Base-by-base conservation (phyloP, 495 filamentous ascomycete species). In the Penicillium longicatenatum region DNA sequence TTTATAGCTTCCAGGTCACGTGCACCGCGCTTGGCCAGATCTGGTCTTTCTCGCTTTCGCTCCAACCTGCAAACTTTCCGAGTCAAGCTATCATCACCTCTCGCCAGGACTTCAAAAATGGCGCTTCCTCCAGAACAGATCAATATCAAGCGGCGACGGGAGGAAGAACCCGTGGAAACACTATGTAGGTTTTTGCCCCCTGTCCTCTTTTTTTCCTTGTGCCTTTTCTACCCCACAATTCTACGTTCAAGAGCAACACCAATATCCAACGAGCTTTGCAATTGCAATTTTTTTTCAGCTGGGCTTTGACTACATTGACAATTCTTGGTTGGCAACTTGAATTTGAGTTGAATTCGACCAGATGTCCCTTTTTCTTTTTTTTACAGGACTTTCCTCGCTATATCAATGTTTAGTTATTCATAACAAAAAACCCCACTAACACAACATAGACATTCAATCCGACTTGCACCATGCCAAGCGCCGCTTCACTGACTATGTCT, bases 151-250 rank as follows among this genome's bases (percentile, higher is more conserved):
- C 75, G 82, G 19, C 79, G 79, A n/a, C 78, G 79, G 20, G 79
- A 81, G 43, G 82, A 84, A 57, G 82, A 83, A 21, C 81, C 82
- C 6, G 75, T 83, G 12, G 81, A 84, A 44, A 76, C 78, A 30
- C 68, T 84, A 55, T 84, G 81, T 84, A 79, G 59, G 79, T 66
- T 37, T 31, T 31, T 33, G 31, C 22, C 46, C 46, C 21, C 39
- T 14, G 41, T 46, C 16, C 43, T 52, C 39, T 14, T 29, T 45
- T 39, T 37, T 20, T 24, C 3, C 3, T 11, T 53, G 52, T 57
- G 30, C 55, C 52, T 47, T 57, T 57, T 63, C 56, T 53, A 59
- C 61, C 59, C 64, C 63, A 57, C 62, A 50, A 50, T 29, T 53
- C 16, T 52, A 21, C 48, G 7, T 31, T 17, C 22, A 30, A 22